Conservation (phyloP, 1,284 basidiomycete species). For the Trichosporon sp. region DNA sequence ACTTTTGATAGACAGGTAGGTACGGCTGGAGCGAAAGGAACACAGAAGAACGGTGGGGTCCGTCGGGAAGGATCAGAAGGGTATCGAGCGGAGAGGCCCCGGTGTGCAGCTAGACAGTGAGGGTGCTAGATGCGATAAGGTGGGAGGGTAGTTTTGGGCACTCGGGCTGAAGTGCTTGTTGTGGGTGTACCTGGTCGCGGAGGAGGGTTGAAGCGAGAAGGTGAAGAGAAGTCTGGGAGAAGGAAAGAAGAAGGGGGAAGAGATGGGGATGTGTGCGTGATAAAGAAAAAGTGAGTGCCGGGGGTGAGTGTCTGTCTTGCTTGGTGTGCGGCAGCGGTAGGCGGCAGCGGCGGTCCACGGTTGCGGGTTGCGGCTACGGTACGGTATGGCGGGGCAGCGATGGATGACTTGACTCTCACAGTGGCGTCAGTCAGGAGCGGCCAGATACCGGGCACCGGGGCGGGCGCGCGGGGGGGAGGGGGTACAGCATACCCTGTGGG, state of each 20-base stretch:
- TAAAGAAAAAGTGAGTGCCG: conserved; percentile 12
- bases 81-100: neutral
- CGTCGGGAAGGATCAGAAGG: conserved; percentile 14
- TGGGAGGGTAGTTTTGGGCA: neutral
- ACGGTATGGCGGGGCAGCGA: conserved; percentile 16
- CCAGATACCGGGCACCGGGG: conserved; percentile 12
- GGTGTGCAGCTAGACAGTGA: neutral
- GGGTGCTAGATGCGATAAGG: conserved; percentile 1
- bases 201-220: neutral
- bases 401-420: neutral
- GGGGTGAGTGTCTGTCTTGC: neutral
- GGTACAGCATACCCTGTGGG: too few relatives aligned
- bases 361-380: conserved; percentile 8
- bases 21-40: neutral
- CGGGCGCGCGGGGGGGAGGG: neutral
- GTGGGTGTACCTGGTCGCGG: conserved; percentile 9
- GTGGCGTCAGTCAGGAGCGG: neutral
- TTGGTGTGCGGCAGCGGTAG: neutral
- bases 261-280: neutral
- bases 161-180: neutral
- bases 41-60: neutral
- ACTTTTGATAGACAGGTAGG: neutral
- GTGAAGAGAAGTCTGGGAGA: neutral
- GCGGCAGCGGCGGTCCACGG: too few relatives aligned
- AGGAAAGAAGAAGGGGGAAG: neutral